Evolutionary conservation across 2,329 filamentous ascomycete species (phyloP).

Genomic region (Colletotrichum musicola): DNA sequence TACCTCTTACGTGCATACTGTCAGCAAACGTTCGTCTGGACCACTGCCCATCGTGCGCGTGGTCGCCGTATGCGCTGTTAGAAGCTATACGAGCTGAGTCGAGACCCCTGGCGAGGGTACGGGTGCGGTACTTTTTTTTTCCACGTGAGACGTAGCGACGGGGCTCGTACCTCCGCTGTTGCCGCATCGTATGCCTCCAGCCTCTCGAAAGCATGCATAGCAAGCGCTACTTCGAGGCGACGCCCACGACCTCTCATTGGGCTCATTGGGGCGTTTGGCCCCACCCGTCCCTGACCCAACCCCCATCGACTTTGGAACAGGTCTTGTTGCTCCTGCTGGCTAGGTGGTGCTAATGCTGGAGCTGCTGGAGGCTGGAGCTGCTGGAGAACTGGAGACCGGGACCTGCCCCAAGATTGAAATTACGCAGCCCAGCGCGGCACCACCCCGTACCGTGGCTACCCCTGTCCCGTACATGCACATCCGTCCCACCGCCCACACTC

Average conservation of each 20-base stretch:
- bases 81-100: conserved; percentile 36
- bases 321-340: too few relatives aligned
- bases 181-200: conserved; percentile 18
- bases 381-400: too few relatives aligned
- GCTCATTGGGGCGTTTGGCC: background rate
- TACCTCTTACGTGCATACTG: conserved; percentile 11
- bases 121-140: fast-evolving
- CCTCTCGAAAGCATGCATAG: conserved; percentile 17
- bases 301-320: too few relatives aligned
- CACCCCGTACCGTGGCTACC: conserved; percentile 30
- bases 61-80: conserved; percentile 33
- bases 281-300: background rate
- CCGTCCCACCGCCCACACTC: conserved; percentile 17
- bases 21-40: conserved; percentile 26
- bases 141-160: fast-evolving
- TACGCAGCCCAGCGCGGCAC: conserved; percentile 29
- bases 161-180: conserved; percentile 18
- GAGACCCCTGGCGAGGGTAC: conserved; percentile 5
- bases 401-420: conserved; percentile 20
- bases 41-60: background rate
- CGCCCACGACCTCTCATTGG: conserved; percentile 4
- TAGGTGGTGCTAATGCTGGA: too few relatives aligned
- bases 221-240: conserved; percentile 12
- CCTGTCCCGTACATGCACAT: conserved; percentile 28
- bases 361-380: too few relatives aligned